A percentile compares a stretch with the other conserved stretches of the same genome.
phyloP scores from a whole-genome alignment of 805 yeast genomes.

The Teunomyces gatunensis region DNA sequence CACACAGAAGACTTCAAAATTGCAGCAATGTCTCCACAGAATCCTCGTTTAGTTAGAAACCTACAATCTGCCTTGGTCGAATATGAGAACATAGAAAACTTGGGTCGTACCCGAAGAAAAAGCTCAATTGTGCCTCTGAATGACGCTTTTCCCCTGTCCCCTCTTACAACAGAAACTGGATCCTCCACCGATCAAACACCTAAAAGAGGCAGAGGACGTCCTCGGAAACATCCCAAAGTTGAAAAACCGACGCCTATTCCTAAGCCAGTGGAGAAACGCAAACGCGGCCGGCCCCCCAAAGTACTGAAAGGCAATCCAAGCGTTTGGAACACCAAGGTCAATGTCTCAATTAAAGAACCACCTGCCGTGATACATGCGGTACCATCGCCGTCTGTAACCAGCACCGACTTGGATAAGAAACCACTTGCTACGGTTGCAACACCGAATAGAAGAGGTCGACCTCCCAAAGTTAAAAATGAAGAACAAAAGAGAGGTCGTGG shows the following conservation, averaged over 20 bases:
- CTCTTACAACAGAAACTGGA: not conserved
- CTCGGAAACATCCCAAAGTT: constrained; percentile 1
- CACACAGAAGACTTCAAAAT: constrained; percentile 17
- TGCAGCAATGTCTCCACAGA: constrained; percentile 3
- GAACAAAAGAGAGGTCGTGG: not conserved
- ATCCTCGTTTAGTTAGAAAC: constrained; percentile 10
- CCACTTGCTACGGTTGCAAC: too few relatives aligned
- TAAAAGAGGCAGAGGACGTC: not conserved
- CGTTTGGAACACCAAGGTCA: not conserved
- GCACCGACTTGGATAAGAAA: too few relatives aligned
- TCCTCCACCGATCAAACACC: not conserved
- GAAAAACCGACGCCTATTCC: not conserved
- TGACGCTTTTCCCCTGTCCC: not conserved
- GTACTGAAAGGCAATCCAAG: not conserved
- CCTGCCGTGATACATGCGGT: not conserved
- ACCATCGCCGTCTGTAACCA: not conserved
- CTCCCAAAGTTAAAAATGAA: not conserved
- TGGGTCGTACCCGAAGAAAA: constrained; percentile 16
- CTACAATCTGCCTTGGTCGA: constrained; percentile 26
- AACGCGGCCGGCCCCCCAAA: constrained; percentile 1
- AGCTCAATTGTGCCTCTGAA: not conserved
- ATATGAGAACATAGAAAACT: constrained; percentile 16
- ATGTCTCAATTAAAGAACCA: not conserved
- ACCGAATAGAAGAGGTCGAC: not conserved
- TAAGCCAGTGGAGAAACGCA: not conserved